Base-by-base conservation (phyloP, 2,329 filamentous ascomycete genomes). In the Fusarium albosuccineum region DNA sequence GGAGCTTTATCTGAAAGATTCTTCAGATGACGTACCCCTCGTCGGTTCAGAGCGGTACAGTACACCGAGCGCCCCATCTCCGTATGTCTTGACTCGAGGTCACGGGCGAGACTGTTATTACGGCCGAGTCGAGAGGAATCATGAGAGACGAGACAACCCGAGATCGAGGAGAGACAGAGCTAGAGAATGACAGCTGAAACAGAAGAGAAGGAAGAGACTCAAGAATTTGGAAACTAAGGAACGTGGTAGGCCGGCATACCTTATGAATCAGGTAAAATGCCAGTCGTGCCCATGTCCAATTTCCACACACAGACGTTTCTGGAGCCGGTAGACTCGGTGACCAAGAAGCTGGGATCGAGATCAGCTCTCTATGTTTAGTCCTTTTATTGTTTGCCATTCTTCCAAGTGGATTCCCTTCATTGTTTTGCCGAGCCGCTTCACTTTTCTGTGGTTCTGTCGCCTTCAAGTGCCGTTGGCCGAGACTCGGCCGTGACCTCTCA, bases 231-330 rank as follows among this genome's bases (percentile, higher is more conserved):
- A 34, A 27, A 48, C 29, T 22, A 8, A 57, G 58, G 66, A 70
- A 72, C 66, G 62, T 62, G 49, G 22, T 37, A 57, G 37, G 14
- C 45, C 34, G 41, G 17, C n/a, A 46, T 49, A 22, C 22, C 22
- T 22, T 22, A 29, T 62, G 55, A 66, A 64, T 63, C 60, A 71
- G 27, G 36, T 9, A 39, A 27, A 71, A 73, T 73, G 37, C 70
- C 67, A 73, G 67, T 52, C 53, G 14, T 30, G 41, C 27, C 34
- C 26, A 40, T 54, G 50, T 44, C 34, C 26, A 66, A 63, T 67
- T 62, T 57, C 41, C 50, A 58, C 34, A 26, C 53, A 59, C 46
- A 51, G 52, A 52, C 50, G 27, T 2, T 51, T 46, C 13, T 13
- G 44, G 22, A 14, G 42, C 37, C 37, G 34, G 65, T 68, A 68